Base-by-base conservation (phyloP, 2,329 filamentous ascomycete genomes). In the Claviceps sp. region DNA sequence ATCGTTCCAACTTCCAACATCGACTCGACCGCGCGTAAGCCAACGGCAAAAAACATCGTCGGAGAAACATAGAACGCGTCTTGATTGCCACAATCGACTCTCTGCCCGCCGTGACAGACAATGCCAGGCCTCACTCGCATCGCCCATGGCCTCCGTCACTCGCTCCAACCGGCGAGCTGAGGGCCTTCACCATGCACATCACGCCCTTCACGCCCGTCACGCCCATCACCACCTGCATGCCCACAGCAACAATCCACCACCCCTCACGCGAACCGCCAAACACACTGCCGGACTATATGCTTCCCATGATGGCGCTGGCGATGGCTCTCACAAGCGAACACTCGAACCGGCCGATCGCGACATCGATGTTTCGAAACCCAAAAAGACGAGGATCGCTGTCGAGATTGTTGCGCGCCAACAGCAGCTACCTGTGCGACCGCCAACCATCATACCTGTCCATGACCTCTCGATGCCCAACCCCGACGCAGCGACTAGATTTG, bases 341-440 rank as follows among this genome's bases (percentile, higher is more conserved):
- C 69, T 75, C 58, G 73, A 77, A 49, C 57, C 64, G 49, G 55
- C 65, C 52, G 70, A 73, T 48, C 65, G 65, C 60, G 72, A 77
- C 52, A 65, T 70, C 59, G 72, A 75, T 56, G 62, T 66, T 48
- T 59, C 70, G 46, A 68, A 70, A 52, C 61, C 67, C 51, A 81
- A 81, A 65, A 74, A 69, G 63, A 64, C 72, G 50, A 69, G 72
- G 54, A 74, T 80, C 58, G 67, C 74, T 24, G 74, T 79, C 57
- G 76, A 80, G 59, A 76, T 80, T 47, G 63, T 73, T 48, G 57
- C 63, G 53, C 63, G 50, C 24, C 53, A 54, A 36, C 48, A 62
- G 49, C 63, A 64, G 50, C 62, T 62, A 48, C 58, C 61, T 53
- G 57, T 54, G 55, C 61, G 53, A 60, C 56, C 58, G 50, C 57